Evolutionary conservation across 192 early-diverging fungal genomes (phyloP).

Genomic region (Backusella circina): DNA sequence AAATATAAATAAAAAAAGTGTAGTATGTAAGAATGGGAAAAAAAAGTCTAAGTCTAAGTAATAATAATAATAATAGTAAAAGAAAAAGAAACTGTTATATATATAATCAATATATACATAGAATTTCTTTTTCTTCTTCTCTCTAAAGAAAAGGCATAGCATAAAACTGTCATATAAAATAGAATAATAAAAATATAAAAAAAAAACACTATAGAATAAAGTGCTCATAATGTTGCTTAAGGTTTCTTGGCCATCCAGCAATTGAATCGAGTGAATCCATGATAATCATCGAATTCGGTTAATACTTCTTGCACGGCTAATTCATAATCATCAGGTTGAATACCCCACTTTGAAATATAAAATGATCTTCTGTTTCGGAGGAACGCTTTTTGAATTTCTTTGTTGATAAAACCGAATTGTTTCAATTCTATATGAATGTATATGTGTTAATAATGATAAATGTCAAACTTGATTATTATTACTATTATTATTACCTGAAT

Average conservation of each 20-base stretch:
- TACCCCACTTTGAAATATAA: constrained; percentile 26
- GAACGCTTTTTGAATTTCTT: constrained; percentile 27
- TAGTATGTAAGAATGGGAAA: background rate
- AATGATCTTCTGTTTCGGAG: constrained; percentile 25
- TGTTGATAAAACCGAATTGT: constrained; percentile 40
- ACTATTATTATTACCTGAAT: constrained; percentile 16
- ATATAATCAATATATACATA: constrained; percentile 5
- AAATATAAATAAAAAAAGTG: background rate
- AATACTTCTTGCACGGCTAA: constrained; percentile 27
- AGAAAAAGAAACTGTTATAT: background rate
- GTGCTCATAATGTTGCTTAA: background rate
- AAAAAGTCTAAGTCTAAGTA: background rate
- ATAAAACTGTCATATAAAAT: constrained; percentile 2
- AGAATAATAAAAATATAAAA: background rate
- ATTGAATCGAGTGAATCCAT: constrained; percentile 25
- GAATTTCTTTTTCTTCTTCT: background rate
- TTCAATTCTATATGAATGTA: constrained; percentile 21
- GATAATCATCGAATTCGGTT: constrained; percentile 35
- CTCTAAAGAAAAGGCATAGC: background rate
- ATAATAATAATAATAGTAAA: background rate
- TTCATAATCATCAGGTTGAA: constrained; percentile 30
- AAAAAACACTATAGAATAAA: background rate
- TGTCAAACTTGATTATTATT: background rate
- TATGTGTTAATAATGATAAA: no score
- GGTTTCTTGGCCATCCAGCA: constrained; percentile 31